Percentiles rank a stretch among this genome's conserved stretches.
Conservation (phyloP, 2,329 filamentous ascomycete genomes). For the Diplodia intermedia region DNA sequence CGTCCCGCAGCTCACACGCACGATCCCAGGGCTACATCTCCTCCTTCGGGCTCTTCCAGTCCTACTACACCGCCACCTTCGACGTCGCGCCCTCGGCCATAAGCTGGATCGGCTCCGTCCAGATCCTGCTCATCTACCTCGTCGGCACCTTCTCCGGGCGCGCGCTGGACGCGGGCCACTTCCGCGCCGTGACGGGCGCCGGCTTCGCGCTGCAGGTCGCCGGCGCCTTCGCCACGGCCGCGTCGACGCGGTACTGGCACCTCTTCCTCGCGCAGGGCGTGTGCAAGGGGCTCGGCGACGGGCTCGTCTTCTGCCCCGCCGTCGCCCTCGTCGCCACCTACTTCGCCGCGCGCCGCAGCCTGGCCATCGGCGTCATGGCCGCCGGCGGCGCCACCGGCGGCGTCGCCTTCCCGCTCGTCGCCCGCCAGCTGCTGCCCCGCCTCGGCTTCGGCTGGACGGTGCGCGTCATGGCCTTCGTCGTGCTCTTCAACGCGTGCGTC, state of each 20-base stretch:
- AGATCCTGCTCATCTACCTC: constrained; percentile 55
- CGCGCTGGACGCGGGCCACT: constrained; percentile 53
- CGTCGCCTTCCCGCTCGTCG: constrained; percentile 37
- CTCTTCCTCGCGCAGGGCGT: constrained; percentile 58
- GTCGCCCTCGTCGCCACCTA: constrained; percentile 50
- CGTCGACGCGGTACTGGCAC: constrained; percentile 55
- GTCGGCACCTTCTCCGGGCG: constrained; percentile 54
- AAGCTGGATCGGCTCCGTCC: constrained; percentile 58
- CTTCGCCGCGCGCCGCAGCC: constrained; percentile 42
- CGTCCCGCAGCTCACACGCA: background rate
- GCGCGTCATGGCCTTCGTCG: constrained; percentile 52
- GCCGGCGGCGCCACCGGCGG: constrained; percentile 35
- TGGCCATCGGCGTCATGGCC: constrained; percentile 43
- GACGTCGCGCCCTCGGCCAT: constrained; percentile 49
- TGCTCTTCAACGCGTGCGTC: constrained; percentile 42
- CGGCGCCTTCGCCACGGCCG: constrained; percentile 54
- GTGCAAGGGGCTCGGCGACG: constrained; percentile 55
- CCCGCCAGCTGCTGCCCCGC: constrained; percentile 33
- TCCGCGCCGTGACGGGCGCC: constrained; percentile 46
- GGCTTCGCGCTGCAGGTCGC: constrained; percentile 49
- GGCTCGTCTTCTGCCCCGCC: constrained; percentile 50
- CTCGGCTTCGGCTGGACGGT: constrained; percentile 38
- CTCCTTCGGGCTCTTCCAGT: constrained; percentile 64
- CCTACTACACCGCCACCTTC: constrained; percentile 54
- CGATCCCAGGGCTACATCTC: constrained; percentile 50